phyloP scores from a whole-genome alignment of 768 basidiomycete genomes.

The Lentinula aciculospora region DNA sequence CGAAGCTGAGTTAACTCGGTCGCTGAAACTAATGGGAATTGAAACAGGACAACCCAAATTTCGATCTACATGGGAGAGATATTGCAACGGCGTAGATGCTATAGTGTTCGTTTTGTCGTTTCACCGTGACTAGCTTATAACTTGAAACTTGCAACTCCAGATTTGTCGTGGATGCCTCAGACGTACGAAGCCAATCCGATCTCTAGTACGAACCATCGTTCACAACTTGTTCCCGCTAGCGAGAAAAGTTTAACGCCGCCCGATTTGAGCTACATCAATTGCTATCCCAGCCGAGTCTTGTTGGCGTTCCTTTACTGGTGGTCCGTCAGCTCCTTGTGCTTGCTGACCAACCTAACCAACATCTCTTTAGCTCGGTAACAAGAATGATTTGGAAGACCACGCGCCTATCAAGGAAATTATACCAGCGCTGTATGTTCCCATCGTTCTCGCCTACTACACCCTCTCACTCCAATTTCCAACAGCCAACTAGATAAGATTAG shows the following conservation, averaged over 20 bases:
- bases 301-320: slow-evolving; percentile 76
- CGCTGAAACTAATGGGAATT: slow-evolving; percentile 2
- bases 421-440: slow-evolving; percentile 1
- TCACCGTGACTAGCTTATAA: background rate
- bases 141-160: slow-evolving; percentile 28
- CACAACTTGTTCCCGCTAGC: slow-evolving; percentile 32
- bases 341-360: background rate
- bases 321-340: slow-evolving; percentile 35
- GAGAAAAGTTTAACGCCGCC: slow-evolving; percentile 77
- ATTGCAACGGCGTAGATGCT: slow-evolving; percentile 89
- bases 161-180: slow-evolving; percentile 89
- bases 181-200: slow-evolving; percentile 44
- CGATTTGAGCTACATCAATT: slow-evolving; percentile 82
- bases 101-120: slow-evolving; percentile 59
- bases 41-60: slow-evolving; percentile 82
- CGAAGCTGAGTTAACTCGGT: background rate
- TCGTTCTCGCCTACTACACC: background rate
- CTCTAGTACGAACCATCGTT: background rate
- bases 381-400: slow-evolving; percentile 81
- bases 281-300: slow-evolving; percentile 56
- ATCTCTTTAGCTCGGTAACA: slow-evolving; percentile 72
- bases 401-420: slow-evolving; percentile 59
- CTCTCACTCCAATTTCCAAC: background rate
- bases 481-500: slow-evolving; percentile 79
- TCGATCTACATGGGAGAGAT: slow-evolving; percentile 93